Percentiles rank a stretch among this genome's conserved stretches.
phyloP scores from a whole-genome alignment of 495 filamentous ascomycete genomes.

The Trichoderma asperelloides region DNA sequence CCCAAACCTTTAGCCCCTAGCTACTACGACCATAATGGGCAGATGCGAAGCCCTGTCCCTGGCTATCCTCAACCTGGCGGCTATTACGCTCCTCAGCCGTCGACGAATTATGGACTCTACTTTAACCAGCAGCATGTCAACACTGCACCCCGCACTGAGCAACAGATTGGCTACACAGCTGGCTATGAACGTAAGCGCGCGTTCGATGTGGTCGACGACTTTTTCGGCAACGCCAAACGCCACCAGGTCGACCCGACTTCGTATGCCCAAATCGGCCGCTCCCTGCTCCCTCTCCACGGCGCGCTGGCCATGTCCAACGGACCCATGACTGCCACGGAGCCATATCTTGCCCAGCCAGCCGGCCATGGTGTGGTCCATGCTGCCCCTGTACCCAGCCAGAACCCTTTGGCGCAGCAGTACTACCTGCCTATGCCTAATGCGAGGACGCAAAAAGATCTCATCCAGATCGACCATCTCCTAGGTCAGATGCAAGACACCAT shows the following conservation, averaged over 20 bases:
- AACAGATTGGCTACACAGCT: conserved; percentile 39
- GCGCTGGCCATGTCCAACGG: conserved; percentile 56
- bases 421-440: conserved; percentile 80
- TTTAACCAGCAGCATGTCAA: conserved; percentile 53
- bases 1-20: conserved; percentile 30
- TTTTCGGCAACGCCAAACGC: conserved; percentile 86
- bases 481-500: conserved; percentile 92
- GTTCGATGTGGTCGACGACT: conserved; percentile 82
- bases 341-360: conserved; percentile 20
- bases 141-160: conserved; percentile 29
- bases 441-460: conserved; percentile 83
- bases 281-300: conserved; percentile 63
- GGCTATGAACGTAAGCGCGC: conserved; percentile 61
- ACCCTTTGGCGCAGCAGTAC: conserved; percentile 52
- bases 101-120: conserved; percentile 50
- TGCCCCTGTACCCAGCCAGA: conserved; percentile 33
- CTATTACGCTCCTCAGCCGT: conserved; percentile 49
- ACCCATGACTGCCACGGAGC: conserved; percentile 50
- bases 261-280: conserved; percentile 72
- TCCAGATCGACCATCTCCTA: conserved; percentile 85
- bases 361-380: conserved; percentile 16
- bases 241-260: conserved; percentile 78
- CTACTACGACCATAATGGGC: conserved; percentile 51
- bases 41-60: conserved; percentile 33
- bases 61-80: conserved; percentile 16